These are phyloP conservation scores for Populus ilicifolia DNA, from an alignment of 345 rosid genomes.

Conservation along the genomic window DNA sequence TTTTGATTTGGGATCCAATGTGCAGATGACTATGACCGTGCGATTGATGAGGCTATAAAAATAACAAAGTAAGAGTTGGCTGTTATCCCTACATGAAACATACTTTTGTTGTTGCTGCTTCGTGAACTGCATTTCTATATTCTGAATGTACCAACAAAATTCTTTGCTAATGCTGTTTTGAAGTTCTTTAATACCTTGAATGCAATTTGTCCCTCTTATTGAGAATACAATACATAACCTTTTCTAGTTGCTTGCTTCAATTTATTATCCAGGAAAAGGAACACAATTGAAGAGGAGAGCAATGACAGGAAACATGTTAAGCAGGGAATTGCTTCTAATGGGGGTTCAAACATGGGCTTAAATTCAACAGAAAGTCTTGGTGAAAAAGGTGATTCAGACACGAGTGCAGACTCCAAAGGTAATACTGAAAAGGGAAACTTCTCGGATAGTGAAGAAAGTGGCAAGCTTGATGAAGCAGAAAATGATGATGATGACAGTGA, in stretches of 20 bases:
- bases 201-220: neutral
- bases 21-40: conserved; percentile 73
- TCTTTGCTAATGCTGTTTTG: neutral
- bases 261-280: conserved; percentile 38
- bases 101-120: neutral
- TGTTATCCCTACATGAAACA: neutral
- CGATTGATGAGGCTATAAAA: conserved; percentile 63
- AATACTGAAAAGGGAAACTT: conserved; percentile 8
- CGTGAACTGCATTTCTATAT: neutral
- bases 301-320: conserved; percentile 15
- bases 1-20: conserved; percentile 15
- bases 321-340: conserved; percentile 15
- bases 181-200: neutral
- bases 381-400: conserved; percentile 14
- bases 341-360: conserved; percentile 11
- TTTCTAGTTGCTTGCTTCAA: conserved; percentile 6
- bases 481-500: neutral
- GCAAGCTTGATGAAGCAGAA: conserved; percentile 23
- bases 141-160: neutral
- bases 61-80: conserved; percentile 47
- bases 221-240: neutral
- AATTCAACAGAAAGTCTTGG: conserved; percentile 21
- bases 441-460: conserved; percentile 23
- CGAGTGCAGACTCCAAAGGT: conserved; percentile 22
- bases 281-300: conserved; percentile 24